Conservation (phyloP, 345 rosid genomes). For the Populus simonii region DNA sequence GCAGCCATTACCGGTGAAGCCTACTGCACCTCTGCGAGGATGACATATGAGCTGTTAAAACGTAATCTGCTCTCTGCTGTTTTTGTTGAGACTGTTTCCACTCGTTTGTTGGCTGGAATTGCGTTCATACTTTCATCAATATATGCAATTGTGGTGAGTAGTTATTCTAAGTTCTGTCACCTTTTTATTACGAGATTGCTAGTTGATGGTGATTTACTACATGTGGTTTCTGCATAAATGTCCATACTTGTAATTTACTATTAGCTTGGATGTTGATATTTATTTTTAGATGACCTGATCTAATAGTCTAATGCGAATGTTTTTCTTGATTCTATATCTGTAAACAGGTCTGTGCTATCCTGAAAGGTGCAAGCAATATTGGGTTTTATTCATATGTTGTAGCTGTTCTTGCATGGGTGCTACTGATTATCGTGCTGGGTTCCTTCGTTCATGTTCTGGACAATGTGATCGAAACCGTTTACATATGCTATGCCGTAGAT, state of each 20-base stretch:
- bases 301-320: not conserved
- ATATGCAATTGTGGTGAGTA: conserved; percentile 70
- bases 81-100: conserved; percentile 80
- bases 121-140: conserved; percentile 69
- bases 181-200: not conserved
- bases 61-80: conserved; percentile 92
- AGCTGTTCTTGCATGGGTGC: conserved; percentile 58
- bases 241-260: not conserved
- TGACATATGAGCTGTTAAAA: conserved; percentile 82
- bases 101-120: conserved; percentile 70
- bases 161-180: not conserved
- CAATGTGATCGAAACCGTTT: conserved; percentile 76
- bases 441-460: conserved; percentile 81
- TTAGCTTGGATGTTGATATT: not conserved
- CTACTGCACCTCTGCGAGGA: conserved; percentile 81
- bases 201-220: not conserved
- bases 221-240: not conserved
- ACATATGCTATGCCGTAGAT: conserved; percentile 79
- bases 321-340: not conserved
- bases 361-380: conserved; percentile 56
- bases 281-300: not conserved
- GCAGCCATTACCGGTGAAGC: conserved; percentile 90
- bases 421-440: conserved; percentile 52
- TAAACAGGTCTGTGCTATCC: conserved; percentile 62
- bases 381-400: conserved; percentile 58